Base-by-base conservation (phyloP, 257 asterid genomes). In the Verbascum thapsus region DNA sequence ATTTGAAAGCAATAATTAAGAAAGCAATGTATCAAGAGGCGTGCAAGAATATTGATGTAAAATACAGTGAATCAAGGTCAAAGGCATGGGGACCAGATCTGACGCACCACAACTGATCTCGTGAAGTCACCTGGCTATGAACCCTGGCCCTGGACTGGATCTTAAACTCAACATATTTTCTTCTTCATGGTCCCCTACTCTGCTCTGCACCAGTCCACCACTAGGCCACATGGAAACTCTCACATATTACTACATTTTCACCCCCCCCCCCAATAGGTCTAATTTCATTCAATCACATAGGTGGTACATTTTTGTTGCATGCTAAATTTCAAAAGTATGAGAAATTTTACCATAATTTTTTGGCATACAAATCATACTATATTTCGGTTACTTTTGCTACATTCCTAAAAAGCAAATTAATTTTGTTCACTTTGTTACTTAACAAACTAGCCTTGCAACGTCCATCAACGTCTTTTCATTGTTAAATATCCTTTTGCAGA, bases 381-480 rank as follows among this genome's bases (percentile, higher is more conserved):
- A 26, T 26, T 26, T 26, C 32, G 3, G 32, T 26, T 26, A 1
- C 32, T 9, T 26, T 1, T 22, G 30, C 20, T 2, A 47, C 52
- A 57, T 66, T 65, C 71, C 73, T 20, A 48, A 71, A 71, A 59
- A 64, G 61, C 61, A 59, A 58, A 35, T 15, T 7, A 7, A n/a
- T 49, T 66, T 66, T 49, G 71, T 65, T 77, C 49, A 66, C 38
- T 57, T 60, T 30, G 77, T 67, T 62, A 63, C 62, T 18, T 57
- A 73, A 70, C 79, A 65, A 70, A 66, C 69, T 61, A 55, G 44
- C 55, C 63, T 59, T 61, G 58, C 8, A 12, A 64, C 68, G 64
- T 68, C 82, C 43, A 68, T 72, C 75, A 68, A 72, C 54, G 71
- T 77, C 78, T 72, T 72, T 60, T 77, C 81, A 56, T 1, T 51